Evolutionary conservation across 441 rosid genomes (phyloP).

Genomic region (Euphorbia schlechtendalii): DNA sequence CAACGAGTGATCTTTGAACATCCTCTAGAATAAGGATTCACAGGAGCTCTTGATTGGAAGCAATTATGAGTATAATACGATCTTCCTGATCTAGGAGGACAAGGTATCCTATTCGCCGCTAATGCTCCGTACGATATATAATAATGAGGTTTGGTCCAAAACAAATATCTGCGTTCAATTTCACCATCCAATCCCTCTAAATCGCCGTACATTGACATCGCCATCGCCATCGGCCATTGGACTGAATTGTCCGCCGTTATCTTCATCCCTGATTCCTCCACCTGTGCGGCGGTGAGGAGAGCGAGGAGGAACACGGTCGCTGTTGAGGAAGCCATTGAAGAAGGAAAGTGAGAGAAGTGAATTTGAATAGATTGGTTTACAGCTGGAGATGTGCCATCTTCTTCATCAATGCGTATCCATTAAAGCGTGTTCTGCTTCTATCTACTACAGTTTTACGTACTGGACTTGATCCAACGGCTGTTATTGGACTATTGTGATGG

Average conservation of each 20-base stretch:
- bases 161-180: conserved; percentile 51
- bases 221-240: conserved; percentile 50
- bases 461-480: background rate
- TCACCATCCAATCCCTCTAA: conserved; percentile 15
- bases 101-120: conserved; percentile 72
- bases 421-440: conserved; percentile 29
- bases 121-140: conserved; percentile 91
- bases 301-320: conserved; percentile 14
- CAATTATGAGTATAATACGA: conserved; percentile 85
- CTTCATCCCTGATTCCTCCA: conserved; percentile 34
- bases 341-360: background rate
- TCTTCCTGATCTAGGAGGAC: conserved; percentile 91
- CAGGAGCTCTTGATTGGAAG: conserved; percentile 52
- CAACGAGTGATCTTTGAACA: conserved; percentile 73
- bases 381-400: conserved; percentile 22
- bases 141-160: conserved; percentile 51
- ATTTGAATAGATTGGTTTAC: conserved; percentile 28
- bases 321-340: conserved; percentile 31
- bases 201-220: conserved; percentile 30
- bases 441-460: background rate
- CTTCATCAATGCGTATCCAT: conserved; percentile 35
- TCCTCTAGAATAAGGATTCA: conserved; percentile 67
- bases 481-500: background rate
- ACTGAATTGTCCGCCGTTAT: conserved; percentile 32
- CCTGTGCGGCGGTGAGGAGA: conserved; percentile 21